Evolutionary conservation across 108 stramenopile species (phyloP), one percentile per base, ranked within the genome.

Genomic region (Cyclotella baltica): DNA sequence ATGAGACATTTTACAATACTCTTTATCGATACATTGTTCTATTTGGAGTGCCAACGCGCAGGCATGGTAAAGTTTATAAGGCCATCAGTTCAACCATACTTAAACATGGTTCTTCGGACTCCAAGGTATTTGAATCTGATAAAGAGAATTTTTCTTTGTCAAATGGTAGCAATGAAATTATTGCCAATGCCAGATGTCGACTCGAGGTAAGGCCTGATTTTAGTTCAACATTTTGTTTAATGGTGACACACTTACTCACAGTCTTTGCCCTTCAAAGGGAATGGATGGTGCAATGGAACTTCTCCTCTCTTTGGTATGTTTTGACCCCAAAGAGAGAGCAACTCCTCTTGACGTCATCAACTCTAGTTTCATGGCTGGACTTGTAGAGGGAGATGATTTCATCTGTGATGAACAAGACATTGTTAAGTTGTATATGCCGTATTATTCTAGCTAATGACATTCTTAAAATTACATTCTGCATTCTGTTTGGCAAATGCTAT

Each of bases 1-100:
- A 96, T 75, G 87, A 90, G 20, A 91, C 90, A 0, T 80, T 98
- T 19, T 90, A 94, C 61, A 86, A 98, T 74, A 98, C 99, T 16
- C 79, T 99, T 15, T 98, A 98, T 83, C 89, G 98, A 31, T 97
- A 71, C 56, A 70, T 96, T 20, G 97, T 99, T 19, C 85, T 98
- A 92, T 96, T n/a, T 91, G 87, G 90, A 48, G 47, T n/a, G n/a
- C n/a, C n/a, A n/a, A n/a, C 6, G 40, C 40, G 40, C 40, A 43
- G 40, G 40, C 10, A 6, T 43, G 40, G 40, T 10, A 43, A 43
- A 43, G 40, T 43, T 43, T 13, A 13, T 6, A 66, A 70, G n/a
- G 93, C 93, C 18, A 88, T 93, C 40, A 78, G 62, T 36, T 33
- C 58, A 22, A 48, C 80, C 59, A 34, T 81, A 65, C 36, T 40